Evolutionary conservation across 73 alveolate species (phyloP).

Genomic region (Paramecium tetraurelia): DNA sequence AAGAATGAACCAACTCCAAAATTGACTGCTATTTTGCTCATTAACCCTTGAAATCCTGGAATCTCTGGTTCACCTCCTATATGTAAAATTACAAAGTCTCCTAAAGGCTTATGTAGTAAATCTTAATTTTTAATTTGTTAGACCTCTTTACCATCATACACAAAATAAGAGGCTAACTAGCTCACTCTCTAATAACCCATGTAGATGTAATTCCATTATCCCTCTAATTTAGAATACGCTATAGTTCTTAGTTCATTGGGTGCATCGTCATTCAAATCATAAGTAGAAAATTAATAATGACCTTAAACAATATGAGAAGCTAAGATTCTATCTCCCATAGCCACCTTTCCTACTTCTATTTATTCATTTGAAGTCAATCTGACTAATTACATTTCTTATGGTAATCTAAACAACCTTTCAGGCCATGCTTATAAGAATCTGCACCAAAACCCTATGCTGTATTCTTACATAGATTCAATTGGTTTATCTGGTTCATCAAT

Average conservation of each 20-base stretch:
- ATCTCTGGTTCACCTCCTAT: constrained; percentile 8
- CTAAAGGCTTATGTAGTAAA: constrained; percentile 6
- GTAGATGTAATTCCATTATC: constrained; percentile 35
- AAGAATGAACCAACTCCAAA: constrained; percentile 11
- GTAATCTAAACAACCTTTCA: background rate
- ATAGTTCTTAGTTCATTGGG: background rate
- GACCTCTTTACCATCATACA: background rate
- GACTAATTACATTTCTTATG: constrained; percentile 4
- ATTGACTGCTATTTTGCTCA: background rate
- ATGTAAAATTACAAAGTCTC: background rate
- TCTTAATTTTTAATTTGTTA: background rate
- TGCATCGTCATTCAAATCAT: constrained; percentile 31
- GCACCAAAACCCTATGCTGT: constrained; percentile 20
- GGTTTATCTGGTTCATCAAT: constrained; percentile 13
- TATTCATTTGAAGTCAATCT: constrained; percentile 26
- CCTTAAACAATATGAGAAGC: background rate
- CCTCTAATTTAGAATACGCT: background rate
- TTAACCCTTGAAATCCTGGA: background rate
- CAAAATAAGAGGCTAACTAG: background rate
- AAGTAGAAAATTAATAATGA: constrained; percentile 12
- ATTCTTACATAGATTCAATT: background rate
- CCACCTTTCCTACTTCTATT: background rate
- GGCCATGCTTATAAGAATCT: constrained; percentile 3
- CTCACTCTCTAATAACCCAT: background rate
- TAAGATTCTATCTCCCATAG: constrained; percentile 37